These are phyloP conservation scores for Salix dunnii DNA, from an alignment of 345 rosid genomes.

Conservation along the genomic window DNA sequence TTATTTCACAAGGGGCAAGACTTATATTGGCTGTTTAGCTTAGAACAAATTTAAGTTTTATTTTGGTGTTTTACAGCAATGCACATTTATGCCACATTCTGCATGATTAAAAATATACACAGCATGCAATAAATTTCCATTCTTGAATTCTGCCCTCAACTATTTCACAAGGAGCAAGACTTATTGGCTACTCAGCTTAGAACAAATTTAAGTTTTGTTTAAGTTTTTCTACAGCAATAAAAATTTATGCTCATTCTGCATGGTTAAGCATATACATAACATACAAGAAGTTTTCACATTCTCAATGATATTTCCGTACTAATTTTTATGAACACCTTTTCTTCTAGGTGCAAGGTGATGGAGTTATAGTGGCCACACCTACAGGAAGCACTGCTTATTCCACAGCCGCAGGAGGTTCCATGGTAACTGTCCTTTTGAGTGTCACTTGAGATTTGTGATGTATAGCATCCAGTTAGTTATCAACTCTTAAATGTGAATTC, in stretches of 20 bases:
- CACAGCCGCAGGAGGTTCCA: slow-evolving; percentile 98
- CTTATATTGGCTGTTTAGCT: background rate
- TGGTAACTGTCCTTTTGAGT: slow-evolving; percentile 47
- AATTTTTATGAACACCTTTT: slow-evolving; percentile 13
- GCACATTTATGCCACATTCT: background rate
- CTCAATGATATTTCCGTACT: slow-evolving; percentile 2
- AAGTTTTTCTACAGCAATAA: background rate
- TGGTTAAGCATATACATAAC: slow-evolving; percentile 12
- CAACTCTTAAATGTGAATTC: background rate
- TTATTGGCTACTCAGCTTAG: background rate
- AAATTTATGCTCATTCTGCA: background rate
- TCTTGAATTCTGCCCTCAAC: background rate
- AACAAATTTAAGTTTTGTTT: background rate
- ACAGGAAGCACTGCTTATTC: slow-evolving; percentile 99
- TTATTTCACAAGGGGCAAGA: slow-evolving; percentile 6
- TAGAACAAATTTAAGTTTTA: background rate
- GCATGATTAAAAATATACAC: slow-evolving; percentile 10
- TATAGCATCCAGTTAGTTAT: background rate
- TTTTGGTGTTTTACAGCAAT: background rate
- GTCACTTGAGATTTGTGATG: background rate
- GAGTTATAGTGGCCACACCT: slow-evolving; percentile 97
- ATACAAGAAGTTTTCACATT: background rate
- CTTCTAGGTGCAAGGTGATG: slow-evolving; percentile 94
- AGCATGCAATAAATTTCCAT: background rate
- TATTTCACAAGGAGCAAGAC: slow-evolving; percentile 5